phyloP scores from a whole-genome alignment of 2,329 filamentous ascomycete genomes.

The Elsinoe australis region DNA sequence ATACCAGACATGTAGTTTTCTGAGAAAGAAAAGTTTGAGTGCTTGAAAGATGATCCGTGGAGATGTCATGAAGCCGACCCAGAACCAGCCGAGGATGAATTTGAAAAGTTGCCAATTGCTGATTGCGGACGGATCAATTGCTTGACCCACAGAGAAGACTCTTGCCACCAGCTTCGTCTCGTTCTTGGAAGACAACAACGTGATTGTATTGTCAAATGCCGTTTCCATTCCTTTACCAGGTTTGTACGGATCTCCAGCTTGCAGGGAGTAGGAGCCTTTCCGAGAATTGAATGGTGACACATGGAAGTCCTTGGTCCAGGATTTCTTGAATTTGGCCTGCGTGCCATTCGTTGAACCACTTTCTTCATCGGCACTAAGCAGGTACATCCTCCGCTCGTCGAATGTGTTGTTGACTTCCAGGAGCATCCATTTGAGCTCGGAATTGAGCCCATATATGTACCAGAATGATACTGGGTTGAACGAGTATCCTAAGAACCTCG shows the following conservation, averaged over 20 bases:
- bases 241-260: constrained; percentile 40
- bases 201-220: constrained; percentile 53
- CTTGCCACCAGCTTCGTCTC: constrained; percentile 55
- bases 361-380: constrained; percentile 42
- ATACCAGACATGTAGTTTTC: constrained; percentile 56
- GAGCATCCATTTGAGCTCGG: constrained; percentile 56
- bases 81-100: constrained; percentile 49
- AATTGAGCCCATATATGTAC: constrained; percentile 60
- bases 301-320: constrained; percentile 65
- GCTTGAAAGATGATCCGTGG: constrained; percentile 59
- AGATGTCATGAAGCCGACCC: constrained; percentile 59
- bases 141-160: constrained; percentile 47
- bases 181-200: constrained; percentile 52
- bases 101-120: constrained; percentile 25
- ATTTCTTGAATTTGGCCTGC: constrained; percentile 38
- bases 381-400: constrained; percentile 61
- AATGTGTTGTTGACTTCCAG: constrained; percentile 73
- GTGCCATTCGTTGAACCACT: constrained; percentile 16
- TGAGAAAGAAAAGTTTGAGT: constrained; percentile 47
- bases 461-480: constrained; percentile 75
- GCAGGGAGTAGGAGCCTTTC: constrained; percentile 42
- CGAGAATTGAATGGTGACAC: constrained; percentile 65
- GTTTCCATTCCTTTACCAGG: constrained; percentile 22
- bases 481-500: constrained; percentile 59
- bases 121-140: constrained; percentile 46